These are phyloP conservation scores for Tilletia walkeri DNA, from an alignment of 1,284 basidiomycete species.

Conservation along the genomic window DNA sequence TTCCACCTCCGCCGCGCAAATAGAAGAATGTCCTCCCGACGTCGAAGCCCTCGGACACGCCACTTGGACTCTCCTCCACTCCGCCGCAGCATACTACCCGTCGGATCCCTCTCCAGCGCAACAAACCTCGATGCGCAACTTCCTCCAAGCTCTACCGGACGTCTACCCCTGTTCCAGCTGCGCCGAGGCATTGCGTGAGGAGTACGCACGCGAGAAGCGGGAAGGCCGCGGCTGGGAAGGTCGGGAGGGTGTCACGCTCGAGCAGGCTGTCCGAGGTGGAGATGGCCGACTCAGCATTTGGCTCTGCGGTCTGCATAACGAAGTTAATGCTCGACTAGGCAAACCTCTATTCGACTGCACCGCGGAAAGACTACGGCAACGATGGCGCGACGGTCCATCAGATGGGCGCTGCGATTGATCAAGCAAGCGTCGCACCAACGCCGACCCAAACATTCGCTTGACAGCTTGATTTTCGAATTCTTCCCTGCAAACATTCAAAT, in stretches of 20 bases:
- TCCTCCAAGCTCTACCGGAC: conserved; percentile 41
- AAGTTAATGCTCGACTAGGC: conserved; percentile 49
- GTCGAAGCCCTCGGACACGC: conserved; percentile 46
- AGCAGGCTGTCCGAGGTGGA: conserved; percentile 22
- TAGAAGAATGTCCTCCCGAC: conserved; percentile 45
- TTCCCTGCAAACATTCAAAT: background rate
- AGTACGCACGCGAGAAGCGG: conserved; percentile 25
- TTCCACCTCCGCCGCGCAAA: background rate
- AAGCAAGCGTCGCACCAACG: background rate
- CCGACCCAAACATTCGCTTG: background rate
- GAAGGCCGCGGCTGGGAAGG: conserved; percentile 16
- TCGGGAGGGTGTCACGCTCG: conserved; percentile 16
- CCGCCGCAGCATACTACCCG: conserved; percentile 51
- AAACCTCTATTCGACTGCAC: conserved; percentile 44
- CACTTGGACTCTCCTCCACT: conserved; percentile 53
- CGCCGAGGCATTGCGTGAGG: conserved; percentile 41
- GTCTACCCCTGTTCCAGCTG: conserved; percentile 52
- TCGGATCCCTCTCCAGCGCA: conserved; percentile 36
- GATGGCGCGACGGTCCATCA: conserved; percentile 48
- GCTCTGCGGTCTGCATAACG: conserved; percentile 53
- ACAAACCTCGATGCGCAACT: conserved; percentile 37
- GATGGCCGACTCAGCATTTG: conserved; percentile 38
- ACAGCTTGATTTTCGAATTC: background rate
- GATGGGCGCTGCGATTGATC: conserved; percentile 45
- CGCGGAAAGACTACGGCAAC: conserved; percentile 35